Conservation (phyloP, 2,329 filamentous ascomycete genomes). For the Aspergillus tamarii region DNA sequence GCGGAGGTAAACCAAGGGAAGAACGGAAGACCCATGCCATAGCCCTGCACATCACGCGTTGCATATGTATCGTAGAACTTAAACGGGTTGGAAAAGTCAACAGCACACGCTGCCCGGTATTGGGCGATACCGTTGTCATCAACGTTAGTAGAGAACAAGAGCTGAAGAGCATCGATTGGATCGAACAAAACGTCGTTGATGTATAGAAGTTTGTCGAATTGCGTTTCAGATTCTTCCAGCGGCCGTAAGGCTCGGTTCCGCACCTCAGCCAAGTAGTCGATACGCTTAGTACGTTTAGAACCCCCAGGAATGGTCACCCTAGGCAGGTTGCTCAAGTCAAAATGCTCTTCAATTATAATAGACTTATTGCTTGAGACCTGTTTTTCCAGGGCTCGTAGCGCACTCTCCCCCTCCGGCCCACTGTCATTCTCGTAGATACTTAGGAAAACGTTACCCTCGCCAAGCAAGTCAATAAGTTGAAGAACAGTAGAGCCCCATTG, state of each 20-base stretch:
- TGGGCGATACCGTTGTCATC: constrained; percentile 55
- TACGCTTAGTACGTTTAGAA: constrained; percentile 67
- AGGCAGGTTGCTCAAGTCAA: constrained; percentile 61
- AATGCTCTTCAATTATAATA: constrained; percentile 63
- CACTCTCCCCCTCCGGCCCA: constrained; percentile 57
- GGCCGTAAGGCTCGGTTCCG: constrained; percentile 71
- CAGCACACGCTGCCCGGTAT: constrained; percentile 72
- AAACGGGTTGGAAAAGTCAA: constrained; percentile 75
- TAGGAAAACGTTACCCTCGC: constrained; percentile 68
- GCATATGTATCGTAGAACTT: constrained; percentile 80
- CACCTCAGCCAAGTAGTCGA: constrained; percentile 72
- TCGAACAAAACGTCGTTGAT: constrained; percentile 70
- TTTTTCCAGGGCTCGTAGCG: constrained; percentile 58
- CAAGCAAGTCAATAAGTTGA: constrained; percentile 66
- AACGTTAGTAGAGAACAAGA: constrained; percentile 64
- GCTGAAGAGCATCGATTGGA: constrained; percentile 60
- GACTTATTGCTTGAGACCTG: constrained; percentile 53
- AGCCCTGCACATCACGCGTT: constrained; percentile 70
- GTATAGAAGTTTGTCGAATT: constrained; percentile 62
- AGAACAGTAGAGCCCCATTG: constrained; percentile 66
- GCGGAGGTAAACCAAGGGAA: constrained; percentile 70
- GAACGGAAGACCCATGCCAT: constrained; percentile 69
- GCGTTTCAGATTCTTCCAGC: constrained; percentile 53
- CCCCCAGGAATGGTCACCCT: constrained; percentile 66
- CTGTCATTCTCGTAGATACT: constrained; percentile 76